These are phyloP conservation scores for Chamaecrista fasciculata DNA, from an alignment of 306 rosid genomes.

Conservation along the genomic window DNA sequence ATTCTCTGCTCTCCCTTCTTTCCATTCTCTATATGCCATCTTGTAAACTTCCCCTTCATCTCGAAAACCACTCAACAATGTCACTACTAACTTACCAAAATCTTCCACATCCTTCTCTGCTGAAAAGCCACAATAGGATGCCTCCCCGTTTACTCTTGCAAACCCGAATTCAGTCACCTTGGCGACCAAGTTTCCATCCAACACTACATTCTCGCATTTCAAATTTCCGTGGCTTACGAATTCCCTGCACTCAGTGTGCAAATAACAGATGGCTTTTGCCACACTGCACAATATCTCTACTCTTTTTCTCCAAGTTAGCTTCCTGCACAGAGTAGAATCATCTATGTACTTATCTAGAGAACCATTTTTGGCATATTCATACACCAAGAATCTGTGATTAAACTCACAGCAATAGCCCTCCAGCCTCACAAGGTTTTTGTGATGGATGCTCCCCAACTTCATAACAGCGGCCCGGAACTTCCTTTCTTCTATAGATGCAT, in stretches of 20 bases:
- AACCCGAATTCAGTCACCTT: conserved; percentile 74
- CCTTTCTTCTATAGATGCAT: conserved; percentile 57
- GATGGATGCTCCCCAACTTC: conserved; percentile 64
- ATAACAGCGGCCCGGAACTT: conserved; percentile 57
- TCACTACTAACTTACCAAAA: conserved; percentile 62
- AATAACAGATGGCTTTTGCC: conserved; percentile 65
- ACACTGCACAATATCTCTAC: conserved; percentile 63
- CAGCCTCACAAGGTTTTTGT: conserved; percentile 70
- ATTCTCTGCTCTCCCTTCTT: conserved; percentile 43
- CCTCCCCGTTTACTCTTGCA: conserved; percentile 38
- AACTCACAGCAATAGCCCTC: conserved; percentile 82
- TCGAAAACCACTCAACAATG: conserved; percentile 47
- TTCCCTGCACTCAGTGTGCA: conserved; percentile 80
- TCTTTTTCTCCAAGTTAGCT: conserved; percentile 70
- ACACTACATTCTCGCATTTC: conserved; percentile 56
- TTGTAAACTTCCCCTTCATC: conserved; percentile 42
- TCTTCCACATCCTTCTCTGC: conserved; percentile 70
- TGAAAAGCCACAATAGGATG: conserved; percentile 38
- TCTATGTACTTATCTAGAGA: conserved; percentile 51
- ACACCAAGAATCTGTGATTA: conserved; percentile 50
- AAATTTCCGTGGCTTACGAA: conserved; percentile 71
- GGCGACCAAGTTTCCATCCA: conserved; percentile 58
- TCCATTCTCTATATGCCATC: conserved; percentile 66
- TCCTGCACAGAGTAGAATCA: conserved; percentile 56
- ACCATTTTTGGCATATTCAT: conserved; percentile 61